Base-by-base conservation (phyloP, 257 asterid genomes). In the Ligustrum vulgare region DNA sequence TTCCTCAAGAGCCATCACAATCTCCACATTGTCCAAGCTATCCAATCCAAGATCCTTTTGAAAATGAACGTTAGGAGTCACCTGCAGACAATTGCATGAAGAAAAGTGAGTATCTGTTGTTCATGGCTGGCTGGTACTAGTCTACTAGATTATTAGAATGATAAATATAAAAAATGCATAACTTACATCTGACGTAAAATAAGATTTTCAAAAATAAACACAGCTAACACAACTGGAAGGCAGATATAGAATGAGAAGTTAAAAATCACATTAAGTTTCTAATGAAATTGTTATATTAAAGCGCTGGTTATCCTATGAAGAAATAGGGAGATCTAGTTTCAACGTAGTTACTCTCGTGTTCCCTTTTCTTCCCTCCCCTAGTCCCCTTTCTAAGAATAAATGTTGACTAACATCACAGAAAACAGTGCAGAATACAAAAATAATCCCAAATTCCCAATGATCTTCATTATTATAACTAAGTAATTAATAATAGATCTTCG, bases 1-100 rank as follows among this genome's bases (percentile, higher is more conserved):
- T 83, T 92, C 97, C 84, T 92, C 96, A 1, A 90, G 77, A 51
- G 98, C 97, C 96, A 92, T 92, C 75, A 92, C 96, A 65, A 92
- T 88, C 87, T 92, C 97, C 75, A 90, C 97, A 1, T 74, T 90
- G 88, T 89, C 98, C 79, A 92, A 90, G 88, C 97, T 92, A 78
- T 90, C 97, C 75, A 93, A 80, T 66, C 96, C 97, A 76, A 91
- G 83, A 79, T 93, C 97, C 78, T 91, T 89, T 80, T 88, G 91
- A 69, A 93, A 89, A 82, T 91, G 94, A 56, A 86, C 96, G 67
- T 89, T 90, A 23, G 96, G 90, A 62, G 86, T 85, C 70, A 93
- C 96, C 98, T 93, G 94, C 63, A 80, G 51, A 7, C 67, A 72
- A 70, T 72, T 18, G 60, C 60, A 16, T 1, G 22, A 4, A 9